Conservation (phyloP, 2,329 filamentous ascomycete genomes). For the Cucurbitaria berberidis region DNA sequence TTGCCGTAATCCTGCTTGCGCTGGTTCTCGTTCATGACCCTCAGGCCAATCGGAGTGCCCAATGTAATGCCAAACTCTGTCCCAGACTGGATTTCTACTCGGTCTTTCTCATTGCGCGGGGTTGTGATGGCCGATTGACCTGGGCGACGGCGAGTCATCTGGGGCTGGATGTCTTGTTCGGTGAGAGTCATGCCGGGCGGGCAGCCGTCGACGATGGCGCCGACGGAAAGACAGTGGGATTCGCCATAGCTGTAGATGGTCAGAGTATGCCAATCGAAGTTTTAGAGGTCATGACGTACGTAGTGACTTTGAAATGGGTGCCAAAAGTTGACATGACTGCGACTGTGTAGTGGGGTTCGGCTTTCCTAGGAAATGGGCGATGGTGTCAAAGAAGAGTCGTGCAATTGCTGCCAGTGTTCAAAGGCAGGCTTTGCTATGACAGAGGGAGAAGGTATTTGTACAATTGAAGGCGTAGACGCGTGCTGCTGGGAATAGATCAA, state of each 20-base stretch:
- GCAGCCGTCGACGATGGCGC: constrained; percentile 92
- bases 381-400: neutral
- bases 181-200: constrained; percentile 86
- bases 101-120: constrained; percentile 89
- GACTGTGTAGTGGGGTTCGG: constrained; percentile 12
- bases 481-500: constrained; percentile 18
- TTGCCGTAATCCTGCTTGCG: constrained; percentile 89
- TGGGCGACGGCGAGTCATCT: constrained; percentile 88
- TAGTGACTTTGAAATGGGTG: constrained; percentile 79
- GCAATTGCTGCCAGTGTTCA: constrained; percentile 4
- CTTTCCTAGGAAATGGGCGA: constrained; percentile 3
- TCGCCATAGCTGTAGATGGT: constrained; percentile 69
- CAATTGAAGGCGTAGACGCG: constrained; percentile 9
- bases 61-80: constrained; percentile 89
- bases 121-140: constrained; percentile 91
- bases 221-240: constrained; percentile 90
- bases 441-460: neutral
- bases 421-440: neutral
- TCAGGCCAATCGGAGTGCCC: constrained; percentile 86
- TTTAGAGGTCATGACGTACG: constrained; percentile 60
- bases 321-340: constrained; percentile 75
- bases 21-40: constrained; percentile 91
- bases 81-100: constrained; percentile 89
- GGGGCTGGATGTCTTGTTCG: constrained; percentile 89
- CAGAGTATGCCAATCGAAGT: constrained; percentile 15